Base-by-base conservation (phyloP, 1,284 basidiomycete genomes). In the Abortiporus biennis region DNA sequence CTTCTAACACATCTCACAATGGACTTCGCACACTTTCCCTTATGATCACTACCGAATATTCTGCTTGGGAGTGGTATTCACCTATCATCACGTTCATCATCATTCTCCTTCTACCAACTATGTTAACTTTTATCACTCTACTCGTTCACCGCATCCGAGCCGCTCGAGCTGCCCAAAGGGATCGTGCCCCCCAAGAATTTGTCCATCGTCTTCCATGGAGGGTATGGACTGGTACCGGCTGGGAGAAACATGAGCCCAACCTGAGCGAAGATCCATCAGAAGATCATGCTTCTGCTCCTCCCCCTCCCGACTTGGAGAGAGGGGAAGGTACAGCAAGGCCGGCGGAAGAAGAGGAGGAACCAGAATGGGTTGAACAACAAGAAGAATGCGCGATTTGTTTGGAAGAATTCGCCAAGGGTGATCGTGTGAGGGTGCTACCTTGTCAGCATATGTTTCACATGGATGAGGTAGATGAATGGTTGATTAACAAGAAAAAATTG, bases 311-410 rank as follows among this genome's bases (percentile, higher is more conserved):
- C 47, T 48, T 68, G 42, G 56, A 56, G 23, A 34, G 48, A 17
- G 35, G 44, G 16, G 47, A 48, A 15, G 23, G 49, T 6, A 53
- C 51, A 53, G 3, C 50, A 54, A 9, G 13, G 9, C 6, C 17
- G 23, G 30, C 20, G 12, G 56, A 54, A 25, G 53, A 54, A 4
- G 54, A 59, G 19, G 54, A 58, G 5, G 61, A 68, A 21, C 76
- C 76, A 42, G 74, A 80, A 4, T 89, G 85, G 86, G 86, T 83
- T 46, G 80, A 83, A 51, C 62, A 69, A 4, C 85, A 89, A 54
- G 54, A 68, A 34, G 90, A 95, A 58, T 96, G 92, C 56, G 86
- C 91, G 9, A 94, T 96, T 49, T 96, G 92, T 59, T 72, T 96
- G 49, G 85, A 77, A 49, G 79, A 85, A 50, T 95, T 95, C 54